Percentiles rank a stretch among this genome's conserved stretches.
Conservation (phyloP, 176 grass and related monocot species). For the Oryza glumipatula region DNA sequence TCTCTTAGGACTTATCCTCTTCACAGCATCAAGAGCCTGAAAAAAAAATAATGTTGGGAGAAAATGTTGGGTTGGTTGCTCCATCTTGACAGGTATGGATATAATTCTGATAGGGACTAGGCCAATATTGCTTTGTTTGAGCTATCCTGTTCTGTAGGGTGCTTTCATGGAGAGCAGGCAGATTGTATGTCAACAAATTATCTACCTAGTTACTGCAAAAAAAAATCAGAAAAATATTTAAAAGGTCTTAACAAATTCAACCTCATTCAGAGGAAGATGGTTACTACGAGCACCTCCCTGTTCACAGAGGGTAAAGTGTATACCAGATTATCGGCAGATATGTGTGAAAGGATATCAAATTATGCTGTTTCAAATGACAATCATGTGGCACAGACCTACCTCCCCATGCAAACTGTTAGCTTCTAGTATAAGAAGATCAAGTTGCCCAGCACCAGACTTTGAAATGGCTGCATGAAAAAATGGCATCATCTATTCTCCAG, state of each 20-base stretch:
- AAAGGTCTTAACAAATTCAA: slow-evolving; percentile 13
- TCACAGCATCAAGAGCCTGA: slow-evolving; percentile 73
- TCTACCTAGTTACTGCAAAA: not conserved
- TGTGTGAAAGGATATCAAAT: not conserved
- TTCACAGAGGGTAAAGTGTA: not conserved
- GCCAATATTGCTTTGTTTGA: not conserved
- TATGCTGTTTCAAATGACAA: not conserved
- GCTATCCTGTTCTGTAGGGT: not conserved
- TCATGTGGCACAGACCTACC: not conserved
- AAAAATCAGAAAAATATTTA: not conserved
- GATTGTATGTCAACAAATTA: not conserved
- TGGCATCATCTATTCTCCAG: not conserved
- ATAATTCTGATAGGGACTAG: not conserved
- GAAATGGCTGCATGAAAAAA: slow-evolving; percentile 39
- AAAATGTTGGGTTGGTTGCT: slow-evolving; percentile 1
- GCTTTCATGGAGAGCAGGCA: not conserved
- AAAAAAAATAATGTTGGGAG: not conserved
- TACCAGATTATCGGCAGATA: not conserved
- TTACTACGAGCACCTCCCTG: slow-evolving; percentile 36
- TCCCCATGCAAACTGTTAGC: slow-evolving; percentile 32
- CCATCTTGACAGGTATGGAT: not conserved
- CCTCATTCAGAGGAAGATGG: slow-evolving; percentile 43
- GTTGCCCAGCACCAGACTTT: slow-evolving; percentile 36
- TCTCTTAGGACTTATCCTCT: slow-evolving; percentile 80
- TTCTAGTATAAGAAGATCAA: slow-evolving; percentile 41